phyloP scores from a whole-genome alignment of 345 rosid species.

The Rubroshorea leprosula region DNA sequence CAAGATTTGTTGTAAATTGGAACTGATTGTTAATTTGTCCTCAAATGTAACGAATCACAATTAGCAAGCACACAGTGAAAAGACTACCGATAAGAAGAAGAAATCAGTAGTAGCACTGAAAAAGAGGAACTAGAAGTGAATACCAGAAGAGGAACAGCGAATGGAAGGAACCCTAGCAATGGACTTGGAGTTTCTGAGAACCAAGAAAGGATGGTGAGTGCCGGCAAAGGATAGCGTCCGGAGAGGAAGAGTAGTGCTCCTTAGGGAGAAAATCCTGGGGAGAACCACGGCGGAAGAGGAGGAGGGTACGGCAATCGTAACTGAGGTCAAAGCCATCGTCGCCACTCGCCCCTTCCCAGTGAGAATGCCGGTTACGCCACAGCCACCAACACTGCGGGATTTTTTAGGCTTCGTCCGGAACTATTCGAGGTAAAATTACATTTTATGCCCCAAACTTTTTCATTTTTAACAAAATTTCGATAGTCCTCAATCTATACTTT shows the following conservation, averaged over 20 bases:
- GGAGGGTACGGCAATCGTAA: background rate
- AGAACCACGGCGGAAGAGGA: background rate
- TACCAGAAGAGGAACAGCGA: slow-evolving; percentile 38
- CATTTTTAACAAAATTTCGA: too few relatives aligned
- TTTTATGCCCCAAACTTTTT: too few relatives aligned
- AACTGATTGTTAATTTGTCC: too few relatives aligned
- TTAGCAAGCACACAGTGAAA: background rate
- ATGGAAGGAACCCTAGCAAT: slow-evolving; percentile 12
- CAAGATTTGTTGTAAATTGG: too few relatives aligned
- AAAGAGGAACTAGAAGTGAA: background rate
- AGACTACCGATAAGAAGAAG: background rate
- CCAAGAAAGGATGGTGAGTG: background rate
- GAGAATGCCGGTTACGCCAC: too few relatives aligned
- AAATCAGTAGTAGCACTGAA: background rate
- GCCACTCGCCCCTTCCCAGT: too few relatives aligned
- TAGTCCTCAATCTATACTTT: too few relatives aligned
- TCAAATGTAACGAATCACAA: too few relatives aligned
- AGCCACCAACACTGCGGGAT: too few relatives aligned
- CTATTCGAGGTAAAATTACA: too few relatives aligned
- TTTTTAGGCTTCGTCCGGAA: too few relatives aligned
- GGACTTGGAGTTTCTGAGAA: background rate
- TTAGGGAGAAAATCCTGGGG: background rate
- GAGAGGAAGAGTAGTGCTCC: background rate
- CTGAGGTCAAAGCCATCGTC: background rate
- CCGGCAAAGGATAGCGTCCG: background rate